Percentiles rank a stretch among this genome's conserved stretches.
phyloP scores from a whole-genome alignment of 345 rosid genomes.

The Lumnitzera littorea region DNA sequence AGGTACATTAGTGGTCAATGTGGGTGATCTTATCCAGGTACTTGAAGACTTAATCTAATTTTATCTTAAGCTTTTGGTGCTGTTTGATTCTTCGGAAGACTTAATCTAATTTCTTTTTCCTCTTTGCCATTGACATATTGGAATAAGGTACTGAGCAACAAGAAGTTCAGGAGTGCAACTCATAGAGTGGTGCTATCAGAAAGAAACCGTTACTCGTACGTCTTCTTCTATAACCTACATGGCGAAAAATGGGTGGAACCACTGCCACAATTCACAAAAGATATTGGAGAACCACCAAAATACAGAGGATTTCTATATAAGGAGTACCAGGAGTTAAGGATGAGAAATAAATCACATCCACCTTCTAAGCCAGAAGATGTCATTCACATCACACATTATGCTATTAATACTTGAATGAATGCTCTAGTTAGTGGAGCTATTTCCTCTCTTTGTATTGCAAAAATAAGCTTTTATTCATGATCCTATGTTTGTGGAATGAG shows the following conservation, averaged over 20 bases:
- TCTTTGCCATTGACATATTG: background rate
- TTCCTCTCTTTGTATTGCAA: too few relatives aligned
- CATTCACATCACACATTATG: conserved; percentile 41
- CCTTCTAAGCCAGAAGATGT: conserved; percentile 37
- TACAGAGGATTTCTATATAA: conserved; percentile 33
- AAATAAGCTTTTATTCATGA: too few relatives aligned
- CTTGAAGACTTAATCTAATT: background rate
- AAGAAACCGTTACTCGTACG: conserved; percentile 32
- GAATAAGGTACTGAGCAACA: conserved; percentile 44
- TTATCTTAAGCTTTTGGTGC: too few relatives aligned
- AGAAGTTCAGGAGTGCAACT: conserved; percentile 45
- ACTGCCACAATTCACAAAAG: conserved; percentile 31
- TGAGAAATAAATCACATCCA: conserved; percentile 47
- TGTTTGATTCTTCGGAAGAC: too few relatives aligned
- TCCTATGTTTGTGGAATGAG: too few relatives aligned
- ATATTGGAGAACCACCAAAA: conserved; percentile 35
- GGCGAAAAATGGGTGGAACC: conserved; percentile 54
- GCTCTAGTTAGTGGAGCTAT: background rate
- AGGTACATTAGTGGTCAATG: conserved; percentile 31
- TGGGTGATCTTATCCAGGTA: conserved; percentile 46
- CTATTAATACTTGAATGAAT: conserved; percentile 4
- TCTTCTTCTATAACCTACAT: conserved; percentile 40
- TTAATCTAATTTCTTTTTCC: background rate
- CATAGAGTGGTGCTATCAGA: conserved; percentile 46
- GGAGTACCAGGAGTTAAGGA: conserved; percentile 31